Base-by-base conservation (phyloP, 2,329 filamentous ascomycete genomes). In the Sporothrix pallida region DNA sequence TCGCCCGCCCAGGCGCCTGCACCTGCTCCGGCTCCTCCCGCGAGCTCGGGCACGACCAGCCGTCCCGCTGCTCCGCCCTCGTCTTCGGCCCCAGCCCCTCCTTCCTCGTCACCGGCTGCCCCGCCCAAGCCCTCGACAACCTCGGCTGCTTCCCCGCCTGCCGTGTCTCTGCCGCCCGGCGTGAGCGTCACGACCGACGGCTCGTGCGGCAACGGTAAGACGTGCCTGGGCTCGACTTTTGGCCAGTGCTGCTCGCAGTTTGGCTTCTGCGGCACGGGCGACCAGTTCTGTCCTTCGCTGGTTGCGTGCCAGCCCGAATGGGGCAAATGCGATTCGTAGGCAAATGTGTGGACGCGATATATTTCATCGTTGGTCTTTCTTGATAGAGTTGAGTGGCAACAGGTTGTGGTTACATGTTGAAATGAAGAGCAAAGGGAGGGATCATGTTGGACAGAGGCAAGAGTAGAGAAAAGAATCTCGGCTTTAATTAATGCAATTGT, bases 221-320 rank as follows among this genome's bases (percentile, higher is more conserved):
- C 74, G 23, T 75, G 79, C 83, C 50, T 82, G 10, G 74, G 74
- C 17, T 73, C 74, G n/a, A 72, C 69, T 1, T 72, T 91, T 4
- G 88, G 88, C 0, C 81, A 76, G 75, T 90, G 88, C 88, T 80
- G 84, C 56, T 80, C 84, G 0, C 76, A 75, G 23, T 80, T 79
- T 17, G 87, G 84, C 0, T 76, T 88, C 2, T 77, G 85, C 0
- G 58, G 85, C 87, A 3, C 81, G 80, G 77, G 78, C 17, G 77
- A 79, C n/a, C 78, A 79, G 76, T 80, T 76, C 72, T 80, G 79
- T 72, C 75, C 77, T 3, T 76, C 75, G 13, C 76, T 80, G 42
- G 77, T 78, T 0, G 77, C 78, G 0, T 80, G 79, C 72, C 79
- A 80, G 75, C 71, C 77, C 1, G 72, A 79, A 58, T 80, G 78